Base-by-base conservation (phyloP, 345 rosid species). In the Eucalyptus pauciflora region DNA sequence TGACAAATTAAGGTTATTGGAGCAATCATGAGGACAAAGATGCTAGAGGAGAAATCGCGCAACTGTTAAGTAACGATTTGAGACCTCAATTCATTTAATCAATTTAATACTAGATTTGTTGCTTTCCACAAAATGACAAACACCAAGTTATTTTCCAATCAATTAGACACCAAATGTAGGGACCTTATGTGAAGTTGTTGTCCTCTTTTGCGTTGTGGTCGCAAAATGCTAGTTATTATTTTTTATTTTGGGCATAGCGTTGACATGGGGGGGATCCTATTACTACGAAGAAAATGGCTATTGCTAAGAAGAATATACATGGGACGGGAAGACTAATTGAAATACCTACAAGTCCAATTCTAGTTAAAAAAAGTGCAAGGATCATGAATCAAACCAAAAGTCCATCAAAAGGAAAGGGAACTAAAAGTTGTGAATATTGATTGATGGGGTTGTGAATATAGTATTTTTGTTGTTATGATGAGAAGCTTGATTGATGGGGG, bases 141-240 rank as follows among this genome's bases (percentile, higher is more conserved):
- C 16, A 14, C 16, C 6, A 14, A 50, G 62, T 56, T 24, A 11
- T 0, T 56, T 22, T 56, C 13, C 10, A 56, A 56, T 56, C 29
- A 9, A 56, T 56, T 56, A 56, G 62, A 56, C 13, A 10, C 0
- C 0, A 1, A 24, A 1, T 4, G 2, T 56, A 6, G 62, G 1
- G 62, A 56, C 62, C 29, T 56, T 56, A 24, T 10, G 62, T 56
- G 62, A 9, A 56, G 62, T 56, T 24, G 13, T 56, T 4, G 3
- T 24, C 29, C 13, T 22, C 10, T 56, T 24, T 22, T 56, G 29
- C 13, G 0, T 56, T 56, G 13, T 56, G 13, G 13, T 56, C 13
- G 1, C 62, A 22, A 56, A 56, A 56, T 22, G 13, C 29, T 24
- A 22, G 13, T 56, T 56, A 22, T 56, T 56, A 22, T 24, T 56